phyloP scores from a whole-genome alignment of 129 eudicot genomes.

The Sambucus nigra region DNA sequence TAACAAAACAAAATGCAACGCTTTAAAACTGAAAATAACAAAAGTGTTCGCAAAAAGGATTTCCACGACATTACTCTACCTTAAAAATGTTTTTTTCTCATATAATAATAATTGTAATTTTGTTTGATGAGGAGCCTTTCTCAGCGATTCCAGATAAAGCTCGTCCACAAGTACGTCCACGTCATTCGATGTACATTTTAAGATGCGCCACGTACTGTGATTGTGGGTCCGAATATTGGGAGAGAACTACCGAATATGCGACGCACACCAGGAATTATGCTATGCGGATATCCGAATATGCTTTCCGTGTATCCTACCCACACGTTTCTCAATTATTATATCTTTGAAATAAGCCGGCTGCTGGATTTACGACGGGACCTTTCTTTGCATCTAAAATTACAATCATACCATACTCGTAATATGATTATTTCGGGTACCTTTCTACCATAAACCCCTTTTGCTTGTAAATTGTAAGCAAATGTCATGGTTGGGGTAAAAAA shows the following conservation, averaged over 20 bases:
- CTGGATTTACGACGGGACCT: not conserved
- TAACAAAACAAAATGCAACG: too few relatives aligned
- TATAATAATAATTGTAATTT: too few relatives aligned
- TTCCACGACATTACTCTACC: too few relatives aligned
- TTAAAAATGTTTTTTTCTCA: too few relatives aligned
- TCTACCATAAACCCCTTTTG: too few relatives aligned
- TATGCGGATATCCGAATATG: constrained; percentile 14
- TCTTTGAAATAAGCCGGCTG: not conserved
- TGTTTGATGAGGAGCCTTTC: too few relatives aligned
- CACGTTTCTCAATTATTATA: not conserved
- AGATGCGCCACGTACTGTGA: not conserved
- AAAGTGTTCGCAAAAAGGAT: too few relatives aligned
- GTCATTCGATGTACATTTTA: not conserved
- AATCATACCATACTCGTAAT: not conserved
- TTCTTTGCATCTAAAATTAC: not conserved
- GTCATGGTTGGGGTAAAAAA: too few relatives aligned
- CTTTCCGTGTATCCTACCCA: not conserved
- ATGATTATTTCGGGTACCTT: too few relatives aligned
- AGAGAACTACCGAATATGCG: constrained; percentile 1
- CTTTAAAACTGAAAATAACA: too few relatives aligned
- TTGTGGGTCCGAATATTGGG: not conserved
- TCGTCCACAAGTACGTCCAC: not conserved
- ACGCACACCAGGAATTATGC: constrained; percentile 14
- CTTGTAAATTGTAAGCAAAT: too few relatives aligned
- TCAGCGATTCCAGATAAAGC: too few relatives aligned